Evolutionary conservation across 169 alveolate species (phyloP), one percentile per base, ranked within the genome.

Genomic region (Perkinsus marinus): DNA sequence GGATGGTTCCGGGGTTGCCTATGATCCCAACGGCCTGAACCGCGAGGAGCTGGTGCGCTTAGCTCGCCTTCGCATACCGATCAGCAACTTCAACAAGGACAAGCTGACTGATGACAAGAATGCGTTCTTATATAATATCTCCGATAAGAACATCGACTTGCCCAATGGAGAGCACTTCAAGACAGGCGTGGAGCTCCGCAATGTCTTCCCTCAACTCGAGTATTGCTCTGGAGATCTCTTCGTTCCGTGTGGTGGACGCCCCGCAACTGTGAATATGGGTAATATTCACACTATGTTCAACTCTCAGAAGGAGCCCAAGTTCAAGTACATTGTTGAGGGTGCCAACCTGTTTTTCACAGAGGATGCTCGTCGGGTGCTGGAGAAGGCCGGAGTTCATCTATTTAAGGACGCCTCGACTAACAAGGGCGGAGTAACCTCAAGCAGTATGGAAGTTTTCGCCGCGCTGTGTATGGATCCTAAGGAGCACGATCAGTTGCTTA

Each of bases 191-290:
- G 96, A 95, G 47, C 94, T 95, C 92, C 94, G 98, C 43, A 95
- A 96, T 90, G 94, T 39, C 17, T 96, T 96, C 91, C 97, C 94
- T 57, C 93, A 95, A 7, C 93, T 94, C 19, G 93, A 94, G 41
- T 93, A 92, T 89, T 94, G 95, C 36, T 10, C 93, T 16, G 96
- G 96, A 36, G 98, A 95, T 69, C 92, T 96, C 90, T 96, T 96
- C 92, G 95, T 95, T 89, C 98, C 98, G 5, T 96, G 98, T 92
- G 98, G 98, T n/a, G 98, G 98, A 30, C 92, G 98, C 43, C 98
- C 98, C 34, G 95, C 95, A 38, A 92, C 98, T 5, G 94, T 96
- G 39, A 95, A 96, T 34, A 94, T 96, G 89, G 39, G 69, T 0
- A 95, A 96, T 89, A 97, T 96, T 0, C 90, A 95, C 92, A 69